Evolutionary conservation across 371 early-diverging fungal genomes (phyloP).

Genomic region (Rhizopus stolonifer): DNA sequence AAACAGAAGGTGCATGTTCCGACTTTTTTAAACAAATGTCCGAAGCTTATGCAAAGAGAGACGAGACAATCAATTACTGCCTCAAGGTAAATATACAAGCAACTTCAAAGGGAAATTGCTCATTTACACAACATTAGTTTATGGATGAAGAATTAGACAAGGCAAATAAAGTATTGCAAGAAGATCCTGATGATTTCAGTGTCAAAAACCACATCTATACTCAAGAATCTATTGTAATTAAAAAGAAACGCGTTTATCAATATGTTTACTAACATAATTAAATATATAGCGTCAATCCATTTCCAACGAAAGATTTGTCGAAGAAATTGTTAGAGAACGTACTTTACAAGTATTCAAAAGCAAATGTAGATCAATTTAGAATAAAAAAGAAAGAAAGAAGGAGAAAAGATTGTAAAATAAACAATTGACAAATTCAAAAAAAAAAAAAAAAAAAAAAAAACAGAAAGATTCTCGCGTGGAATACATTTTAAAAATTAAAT

Average conservation of each 20-base stretch:
- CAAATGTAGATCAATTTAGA: conserved; percentile 61
- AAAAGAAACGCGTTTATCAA: neutral
- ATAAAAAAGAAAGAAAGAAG: neutral
- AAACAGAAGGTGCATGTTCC: conserved; percentile 62
- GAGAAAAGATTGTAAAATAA: too few relatives aligned
- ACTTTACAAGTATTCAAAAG: conserved; percentile 68
- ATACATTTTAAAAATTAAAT: too few relatives aligned
- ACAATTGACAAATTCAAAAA: too few relatives aligned
- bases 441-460: too few relatives aligned
- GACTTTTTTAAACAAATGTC: conserved; percentile 69
- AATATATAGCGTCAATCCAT: conserved; percentile 65
- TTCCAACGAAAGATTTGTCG: conserved; percentile 67
- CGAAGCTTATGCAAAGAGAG: conserved; percentile 66
- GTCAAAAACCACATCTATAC: conserved; percentile 58
- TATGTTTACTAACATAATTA: neutral
- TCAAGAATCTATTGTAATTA: conserved; percentile 61
- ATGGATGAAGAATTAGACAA: conserved; percentile 61
- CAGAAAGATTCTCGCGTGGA: too few relatives aligned
- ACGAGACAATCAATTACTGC: conserved; percentile 69
- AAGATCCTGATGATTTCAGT: conserved; percentile 65
- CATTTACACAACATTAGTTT: conserved; percentile 28
- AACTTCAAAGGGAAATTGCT: neutral
- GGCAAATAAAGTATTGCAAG: conserved; percentile 55
- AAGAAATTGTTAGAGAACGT: conserved; percentile 72
- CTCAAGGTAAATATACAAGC: conserved; percentile 52